Conservation (phyloP, 2,329 filamentous ascomycete genomes). For the Fusarium luffae region DNA sequence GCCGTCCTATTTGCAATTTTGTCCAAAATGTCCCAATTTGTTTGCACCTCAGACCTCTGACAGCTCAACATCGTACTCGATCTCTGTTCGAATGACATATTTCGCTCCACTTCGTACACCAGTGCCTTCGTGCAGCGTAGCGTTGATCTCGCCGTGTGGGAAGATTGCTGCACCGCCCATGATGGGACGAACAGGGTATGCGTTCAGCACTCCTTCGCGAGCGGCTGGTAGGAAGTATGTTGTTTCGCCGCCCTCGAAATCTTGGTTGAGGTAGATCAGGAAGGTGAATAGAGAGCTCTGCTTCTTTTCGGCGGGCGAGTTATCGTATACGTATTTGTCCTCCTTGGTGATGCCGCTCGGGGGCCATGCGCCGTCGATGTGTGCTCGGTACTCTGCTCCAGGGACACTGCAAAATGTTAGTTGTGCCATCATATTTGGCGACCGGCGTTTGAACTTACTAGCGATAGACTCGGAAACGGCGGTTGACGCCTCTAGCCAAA, state of each 20-base stretch:
- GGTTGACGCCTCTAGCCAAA: slow-evolving; percentile 71
- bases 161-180: slow-evolving; percentile 77
- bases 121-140: slow-evolving; percentile 75
- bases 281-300: slow-evolving; percentile 78
- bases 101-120: slow-evolving; percentile 74
- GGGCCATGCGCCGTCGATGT: slow-evolving; percentile 79
- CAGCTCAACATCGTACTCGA: slow-evolving; percentile 73
- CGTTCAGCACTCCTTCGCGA: slow-evolving; percentile 73
- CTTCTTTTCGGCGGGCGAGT: slow-evolving; percentile 66
- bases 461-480: slow-evolving; percentile 76
- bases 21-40: slow-evolving; percentile 1
- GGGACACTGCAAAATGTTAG: slow-evolving; percentile 58
- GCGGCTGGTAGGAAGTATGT: slow-evolving; percentile 75
- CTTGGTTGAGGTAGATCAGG: slow-evolving; percentile 75
- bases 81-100: slow-evolving; percentile 77
- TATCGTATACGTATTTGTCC: slow-evolving; percentile 73
- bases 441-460: slow-evolving; percentile 54
- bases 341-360: slow-evolving; percentile 71
- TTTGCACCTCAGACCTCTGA: slow-evolving; percentile 6
- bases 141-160: slow-evolving; percentile 74
- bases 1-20: slow-evolving; percentile 16
- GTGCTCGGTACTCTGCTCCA: slow-evolving; percentile 76
- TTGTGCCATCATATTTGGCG: fast-evolving
- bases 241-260: slow-evolving; percentile 77
- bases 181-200: slow-evolving; percentile 74